A percentile compares a stretch with the other conserved stretches of the same genome.
phyloP scores from a whole-genome alignment of 352 stramenopile genomes.

The Thraustochytrium sp. region DNA sequence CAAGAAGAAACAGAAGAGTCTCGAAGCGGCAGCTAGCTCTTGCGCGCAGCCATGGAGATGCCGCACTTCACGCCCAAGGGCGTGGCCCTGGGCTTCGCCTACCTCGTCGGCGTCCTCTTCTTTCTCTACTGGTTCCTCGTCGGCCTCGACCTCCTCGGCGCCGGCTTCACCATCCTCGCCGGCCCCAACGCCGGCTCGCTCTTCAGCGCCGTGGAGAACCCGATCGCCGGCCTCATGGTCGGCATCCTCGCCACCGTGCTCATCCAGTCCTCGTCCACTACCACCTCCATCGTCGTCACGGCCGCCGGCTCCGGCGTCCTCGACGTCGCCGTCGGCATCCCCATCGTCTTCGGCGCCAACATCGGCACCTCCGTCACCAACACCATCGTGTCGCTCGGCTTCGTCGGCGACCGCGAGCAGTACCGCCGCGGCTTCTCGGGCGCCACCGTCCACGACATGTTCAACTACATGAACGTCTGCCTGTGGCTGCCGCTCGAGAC shows the following conservation, averaged over 20 bases:
- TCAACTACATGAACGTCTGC: slow-evolving; percentile 76
- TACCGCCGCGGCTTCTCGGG: slow-evolving; percentile 56
- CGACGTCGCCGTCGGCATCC: slow-evolving; percentile 70
- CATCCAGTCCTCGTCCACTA: slow-evolving; percentile 66
- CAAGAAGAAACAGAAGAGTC: too few species aligned
- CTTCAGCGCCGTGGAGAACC: slow-evolving; percentile 66
- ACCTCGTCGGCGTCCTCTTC: slow-evolving; percentile 52
- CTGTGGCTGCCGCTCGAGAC: slow-evolving; percentile 68
- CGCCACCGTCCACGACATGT: slow-evolving; percentile 67
- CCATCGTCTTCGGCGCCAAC: slow-evolving; percentile 85
- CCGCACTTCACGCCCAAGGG: not conserved
- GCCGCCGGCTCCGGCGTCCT: slow-evolving; percentile 64
- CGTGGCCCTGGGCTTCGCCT: slow-evolving; percentile 45
- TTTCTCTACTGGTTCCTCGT: slow-evolving; percentile 74
- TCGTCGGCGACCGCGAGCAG: slow-evolving; percentile 32
- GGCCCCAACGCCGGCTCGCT: slow-evolving; percentile 63
- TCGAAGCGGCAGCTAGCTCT: too few species aligned
- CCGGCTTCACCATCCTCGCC: slow-evolving; percentile 63
- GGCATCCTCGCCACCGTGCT: slow-evolving; percentile 66
- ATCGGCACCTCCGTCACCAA: slow-evolving; percentile 77
- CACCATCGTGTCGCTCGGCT: slow-evolving; percentile 64
- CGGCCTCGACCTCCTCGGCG: slow-evolving; percentile 67
- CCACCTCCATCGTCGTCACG: slow-evolving; percentile 69
- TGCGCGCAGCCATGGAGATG: not conserved
- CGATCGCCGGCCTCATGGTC: slow-evolving; percentile 66